Percentiles rank a stretch among this genome's conserved stretches.
Evolutionary conservation across 2,329 filamentous ascomycete genomes (phyloP).

Genomic region (Chlorencoelia australis): DNA sequence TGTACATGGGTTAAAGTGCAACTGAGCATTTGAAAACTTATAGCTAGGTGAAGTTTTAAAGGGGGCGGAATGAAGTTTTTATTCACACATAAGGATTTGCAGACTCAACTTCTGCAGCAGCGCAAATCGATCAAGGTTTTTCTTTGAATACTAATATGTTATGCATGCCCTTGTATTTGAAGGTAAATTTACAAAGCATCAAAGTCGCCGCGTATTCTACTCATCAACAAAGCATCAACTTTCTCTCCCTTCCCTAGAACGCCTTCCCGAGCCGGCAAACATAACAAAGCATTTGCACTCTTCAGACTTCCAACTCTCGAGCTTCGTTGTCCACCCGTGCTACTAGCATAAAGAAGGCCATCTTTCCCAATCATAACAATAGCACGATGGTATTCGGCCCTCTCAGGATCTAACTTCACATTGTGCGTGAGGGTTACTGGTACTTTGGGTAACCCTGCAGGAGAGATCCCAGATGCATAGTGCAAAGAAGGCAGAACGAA

Average conservation of each 20-base stretch:
- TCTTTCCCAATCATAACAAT: slow-evolving; percentile 56
- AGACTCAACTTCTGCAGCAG: too few species aligned
- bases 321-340: slow-evolving; percentile 85
- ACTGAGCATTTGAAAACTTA: too few species aligned
- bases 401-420: slow-evolving; percentile 60
- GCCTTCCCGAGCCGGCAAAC: slow-evolving; percentile 56
- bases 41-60: too few species aligned
- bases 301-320: slow-evolving; percentile 82
- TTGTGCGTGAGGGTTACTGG: slow-evolving; percentile 63
- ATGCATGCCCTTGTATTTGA: too few species aligned
- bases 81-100: too few species aligned
- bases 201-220: slow-evolving; percentile 25
- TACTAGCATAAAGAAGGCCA: slow-evolving; percentile 61
- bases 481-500: slow-evolving; percentile 87
- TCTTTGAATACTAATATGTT: neutral
- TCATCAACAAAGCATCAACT: slow-evolving; percentile 75
- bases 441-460: slow-evolving; percentile 60
- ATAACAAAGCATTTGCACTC: slow-evolving; percentile 78
- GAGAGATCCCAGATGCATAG: slow-evolving; percentile 58
- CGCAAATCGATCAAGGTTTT: too few species aligned
- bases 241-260: slow-evolving; percentile 57
- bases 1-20: too few species aligned
- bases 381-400: slow-evolving; percentile 87
- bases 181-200: slow-evolving; percentile 7
- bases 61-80: too few species aligned